A percentile compares a stretch with the other conserved stretches of the same genome.
Conservation (phyloP, 2,329 filamentous ascomycete species). For the Alternaria postmessia region DNA sequence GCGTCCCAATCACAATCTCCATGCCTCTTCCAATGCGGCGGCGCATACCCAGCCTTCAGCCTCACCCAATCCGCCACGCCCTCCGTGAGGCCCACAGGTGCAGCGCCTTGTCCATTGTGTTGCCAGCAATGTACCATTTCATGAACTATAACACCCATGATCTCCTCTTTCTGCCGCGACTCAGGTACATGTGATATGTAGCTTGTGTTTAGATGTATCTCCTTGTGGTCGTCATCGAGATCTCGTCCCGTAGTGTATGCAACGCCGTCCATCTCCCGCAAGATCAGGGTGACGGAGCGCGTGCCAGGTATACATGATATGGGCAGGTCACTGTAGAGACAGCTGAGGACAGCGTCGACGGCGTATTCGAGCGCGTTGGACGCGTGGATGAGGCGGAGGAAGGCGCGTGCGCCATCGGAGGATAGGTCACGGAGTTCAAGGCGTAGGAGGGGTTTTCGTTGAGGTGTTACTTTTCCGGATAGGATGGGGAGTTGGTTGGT, state of each 20-base stretch:
- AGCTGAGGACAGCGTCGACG: constrained; percentile 71
- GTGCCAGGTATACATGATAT: constrained; percentile 64
- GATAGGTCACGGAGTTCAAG: constrained; percentile 60
- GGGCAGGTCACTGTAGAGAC: constrained; percentile 67
- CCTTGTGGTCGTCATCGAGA: constrained; percentile 86
- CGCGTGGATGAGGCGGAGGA: constrained; percentile 72
- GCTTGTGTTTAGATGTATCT: constrained; percentile 83
- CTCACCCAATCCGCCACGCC: constrained; percentile 94
- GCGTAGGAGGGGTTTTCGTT: constrained; percentile 55
- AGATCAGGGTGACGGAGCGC: constrained; percentile 82
- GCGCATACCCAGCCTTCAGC: constrained; percentile 73
- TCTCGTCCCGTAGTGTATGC: constrained; percentile 86
- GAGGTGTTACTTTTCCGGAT: constrained; percentile 31
- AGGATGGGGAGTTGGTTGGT: not conserved
- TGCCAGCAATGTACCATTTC: constrained; percentile 97
- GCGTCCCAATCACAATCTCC: constrained; percentile 76
- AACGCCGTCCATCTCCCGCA: constrained; percentile 82
- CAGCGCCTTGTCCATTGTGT: constrained; percentile 68
- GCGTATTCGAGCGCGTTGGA: constrained; percentile 68
- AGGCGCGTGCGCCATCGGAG: constrained; percentile 68
- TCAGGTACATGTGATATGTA: constrained; percentile 67
- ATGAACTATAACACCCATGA: constrained; percentile 85
- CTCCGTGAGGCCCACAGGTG: constrained; percentile 79
- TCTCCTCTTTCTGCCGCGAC: constrained; percentile 62
- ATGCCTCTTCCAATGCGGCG: constrained; percentile 81